Evolutionary conservation across 2,329 filamentous ascomycete genomes (phyloP).

Genomic region (Podosphaera aphanis): DNA sequence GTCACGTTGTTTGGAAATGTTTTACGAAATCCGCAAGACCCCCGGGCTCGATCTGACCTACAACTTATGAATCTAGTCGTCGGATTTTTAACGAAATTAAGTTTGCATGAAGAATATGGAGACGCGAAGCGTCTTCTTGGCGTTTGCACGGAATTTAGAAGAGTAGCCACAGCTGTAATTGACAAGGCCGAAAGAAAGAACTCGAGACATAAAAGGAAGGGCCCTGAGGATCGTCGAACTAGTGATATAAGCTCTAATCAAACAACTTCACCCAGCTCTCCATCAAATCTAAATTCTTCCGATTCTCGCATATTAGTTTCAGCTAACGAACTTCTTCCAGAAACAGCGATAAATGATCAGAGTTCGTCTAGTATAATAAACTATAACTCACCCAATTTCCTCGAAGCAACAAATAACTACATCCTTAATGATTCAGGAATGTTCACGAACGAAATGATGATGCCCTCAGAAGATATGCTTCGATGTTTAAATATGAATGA

Average conservation of each 20-base stretch:
- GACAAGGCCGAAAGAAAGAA: slow-evolving; percentile 76
- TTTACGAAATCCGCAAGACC: slow-evolving; percentile 79
- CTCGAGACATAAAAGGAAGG: slow-evolving; percentile 60
- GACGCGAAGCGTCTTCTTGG: slow-evolving; percentile 84
- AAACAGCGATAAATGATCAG: slow-evolving; percentile 1
- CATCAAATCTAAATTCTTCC: background rate
- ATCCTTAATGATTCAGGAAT: slow-evolving; percentile 10
- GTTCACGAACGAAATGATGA: slow-evolving; percentile 8
- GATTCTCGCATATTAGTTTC: too few species aligned
- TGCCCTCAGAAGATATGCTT: slow-evolving; percentile 13
- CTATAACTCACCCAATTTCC: slow-evolving; percentile 9
- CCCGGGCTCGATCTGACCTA: slow-evolving; percentile 67
- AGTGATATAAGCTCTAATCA: slow-evolving; percentile 6
- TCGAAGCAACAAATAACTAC: slow-evolving; percentile 9
- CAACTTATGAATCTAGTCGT: slow-evolving; percentile 84
- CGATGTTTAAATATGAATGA: slow-evolving; percentile 13
- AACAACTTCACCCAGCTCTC: slow-evolving; percentile 10
- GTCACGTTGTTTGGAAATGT: slow-evolving; percentile 94
- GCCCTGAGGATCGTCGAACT: slow-evolving; percentile 23
- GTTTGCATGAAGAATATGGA: slow-evolving; percentile 71
- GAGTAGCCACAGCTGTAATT: slow-evolving; percentile 73
- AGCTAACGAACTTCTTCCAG: too few species aligned
- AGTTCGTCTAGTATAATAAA: slow-evolving; percentile 14
- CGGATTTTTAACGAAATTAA: slow-evolving; percentile 70
- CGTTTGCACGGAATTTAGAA: slow-evolving; percentile 87